Conservation (phyloP, 345 rosid species). For the Eucalyptus paniculata region DNA sequence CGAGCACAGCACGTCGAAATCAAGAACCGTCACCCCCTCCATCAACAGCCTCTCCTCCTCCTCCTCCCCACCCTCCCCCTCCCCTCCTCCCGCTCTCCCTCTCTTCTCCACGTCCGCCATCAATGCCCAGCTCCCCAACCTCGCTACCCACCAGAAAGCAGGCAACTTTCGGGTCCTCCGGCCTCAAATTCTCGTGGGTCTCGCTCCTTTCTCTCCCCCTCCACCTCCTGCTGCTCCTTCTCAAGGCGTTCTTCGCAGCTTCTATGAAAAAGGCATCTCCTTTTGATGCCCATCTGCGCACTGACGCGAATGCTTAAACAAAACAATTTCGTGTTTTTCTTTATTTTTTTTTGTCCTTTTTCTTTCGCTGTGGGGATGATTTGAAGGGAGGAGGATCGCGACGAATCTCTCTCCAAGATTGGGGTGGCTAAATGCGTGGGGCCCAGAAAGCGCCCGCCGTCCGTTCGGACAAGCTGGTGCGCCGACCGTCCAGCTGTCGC, state of each 20-base stretch:
- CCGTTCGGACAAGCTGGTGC: not conserved
- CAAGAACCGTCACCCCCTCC: conserved; percentile 62
- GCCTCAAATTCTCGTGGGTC: not conserved
- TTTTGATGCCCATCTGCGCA: not conserved
- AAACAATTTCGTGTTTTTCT: not conserved
- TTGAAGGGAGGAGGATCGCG: not conserved
- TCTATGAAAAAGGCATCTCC: conserved; percentile 4
- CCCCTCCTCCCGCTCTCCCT: not conserved
- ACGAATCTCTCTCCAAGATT: not conserved
- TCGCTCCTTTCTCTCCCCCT: not conserved
- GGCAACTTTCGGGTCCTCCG: not conserved
- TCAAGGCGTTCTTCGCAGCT: not conserved
- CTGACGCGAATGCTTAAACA: not conserved
- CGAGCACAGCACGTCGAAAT: conserved; percentile 85
- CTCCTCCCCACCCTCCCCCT: not conserved
- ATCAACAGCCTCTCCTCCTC: conserved; percentile 30
- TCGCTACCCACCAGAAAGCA: not conserved
- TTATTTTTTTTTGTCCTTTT: not conserved
- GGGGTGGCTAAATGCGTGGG: not conserved
- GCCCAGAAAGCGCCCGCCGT: not conserved
- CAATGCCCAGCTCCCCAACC: not conserved
- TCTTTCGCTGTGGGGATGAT: not conserved
- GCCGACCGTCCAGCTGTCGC: conserved; percentile 4
- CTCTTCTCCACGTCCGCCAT: conserved; percentile 34
- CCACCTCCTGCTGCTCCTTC: not conserved